Base-by-base conservation (phyloP, 2,329 filamentous ascomycete species). In the Cercospora berteroae region DNA sequence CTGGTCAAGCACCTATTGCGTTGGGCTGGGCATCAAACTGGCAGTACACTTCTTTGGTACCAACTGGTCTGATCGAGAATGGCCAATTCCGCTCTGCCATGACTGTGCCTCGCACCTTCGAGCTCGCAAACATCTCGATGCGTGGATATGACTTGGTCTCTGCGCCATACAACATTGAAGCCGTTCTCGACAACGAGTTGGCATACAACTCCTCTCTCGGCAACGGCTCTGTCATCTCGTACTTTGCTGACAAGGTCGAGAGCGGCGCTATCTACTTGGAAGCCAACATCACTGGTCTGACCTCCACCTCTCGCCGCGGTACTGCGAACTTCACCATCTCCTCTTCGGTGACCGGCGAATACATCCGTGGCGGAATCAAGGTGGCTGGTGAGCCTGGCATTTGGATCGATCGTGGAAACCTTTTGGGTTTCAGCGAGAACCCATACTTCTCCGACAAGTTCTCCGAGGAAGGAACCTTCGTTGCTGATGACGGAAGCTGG, bases 1-100 rank as follows among this genome's bases (percentile, higher is more conserved):
- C 78, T 2, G 79, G 73, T 6, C 72, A 74, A 64, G 77, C 80
- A 33, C 80, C 81, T 48, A 74, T 87, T 62, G 83, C 79, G 44
- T 81, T 88, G 5, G 83, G 81, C 9, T 88, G 86, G 87, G 84
- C 84, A 0, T 84, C 80, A 64, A 88, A 88, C 69, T 88, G 86
- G 83, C 82, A 88, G 74, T 89, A 89, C 75, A 80, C 82, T 8
- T 67, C 74, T 18, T 44, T 79, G 2, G 84, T 87, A 0, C 86
- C 86, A 0, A 88, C 86, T 0, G 85, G 82, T 0, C 75, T 80
- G 3, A 72, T 75, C 5, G 84, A 88, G 72, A 81, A 83, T 29
- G 68, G 68, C 33, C 70, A 72, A 50, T 88, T 84, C 82, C 80
- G 85, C 20, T 82, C 81, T 60, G 76, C 80, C 27, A 86, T 86